Evolutionary conservation across 148 eudicot species (phyloP).

Genomic region (Vaccinium myrtillus): DNA sequence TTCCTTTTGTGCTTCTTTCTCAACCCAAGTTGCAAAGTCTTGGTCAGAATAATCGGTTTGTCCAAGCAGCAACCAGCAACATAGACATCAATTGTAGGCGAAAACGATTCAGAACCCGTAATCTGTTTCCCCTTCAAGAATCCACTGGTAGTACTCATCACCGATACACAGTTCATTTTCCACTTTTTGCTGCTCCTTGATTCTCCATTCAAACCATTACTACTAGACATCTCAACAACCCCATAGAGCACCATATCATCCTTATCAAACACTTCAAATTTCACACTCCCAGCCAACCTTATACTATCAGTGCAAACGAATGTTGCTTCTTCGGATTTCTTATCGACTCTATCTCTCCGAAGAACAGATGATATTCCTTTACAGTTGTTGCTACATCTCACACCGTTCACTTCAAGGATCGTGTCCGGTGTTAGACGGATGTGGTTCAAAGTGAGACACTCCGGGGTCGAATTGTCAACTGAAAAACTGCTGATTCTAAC

Average conservation of each 20-base stretch:
- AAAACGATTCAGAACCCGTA: constrained; percentile 30
- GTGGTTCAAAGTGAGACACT: constrained; percentile 47
- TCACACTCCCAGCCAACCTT: constrained; percentile 59
- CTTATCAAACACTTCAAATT: constrained; percentile 57
- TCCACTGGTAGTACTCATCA: constrained; percentile 34
- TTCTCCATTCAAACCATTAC: constrained; percentile 41
- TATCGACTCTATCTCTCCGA: constrained; percentile 49
- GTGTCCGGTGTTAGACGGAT: constrained; percentile 51
- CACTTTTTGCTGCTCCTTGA: constrained; percentile 33
- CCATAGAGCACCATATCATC: constrained; percentile 56
- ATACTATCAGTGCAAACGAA: constrained; percentile 58
- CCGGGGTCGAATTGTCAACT: constrained; percentile 55
- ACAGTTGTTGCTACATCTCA: constrained; percentile 38
- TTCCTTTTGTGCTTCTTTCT: constrained; percentile 53
- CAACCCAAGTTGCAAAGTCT: constrained; percentile 49
- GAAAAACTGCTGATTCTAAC: constrained; percentile 59
- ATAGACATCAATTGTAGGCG: constrained; percentile 58
- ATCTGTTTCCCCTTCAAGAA: constrained; percentile 58
- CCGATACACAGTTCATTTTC: constrained; percentile 59
- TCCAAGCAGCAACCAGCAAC: constrained; percentile 64
- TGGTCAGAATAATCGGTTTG: constrained; percentile 56
- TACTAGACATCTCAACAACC: constrained; percentile 46
- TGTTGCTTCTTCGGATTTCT: constrained; percentile 55
- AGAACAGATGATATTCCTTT: constrained; percentile 43
- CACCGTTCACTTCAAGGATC: constrained; percentile 56